phyloP scores from a whole-genome alignment of 495 filamentous ascomycete species.

The Darksidea phi region DNA sequence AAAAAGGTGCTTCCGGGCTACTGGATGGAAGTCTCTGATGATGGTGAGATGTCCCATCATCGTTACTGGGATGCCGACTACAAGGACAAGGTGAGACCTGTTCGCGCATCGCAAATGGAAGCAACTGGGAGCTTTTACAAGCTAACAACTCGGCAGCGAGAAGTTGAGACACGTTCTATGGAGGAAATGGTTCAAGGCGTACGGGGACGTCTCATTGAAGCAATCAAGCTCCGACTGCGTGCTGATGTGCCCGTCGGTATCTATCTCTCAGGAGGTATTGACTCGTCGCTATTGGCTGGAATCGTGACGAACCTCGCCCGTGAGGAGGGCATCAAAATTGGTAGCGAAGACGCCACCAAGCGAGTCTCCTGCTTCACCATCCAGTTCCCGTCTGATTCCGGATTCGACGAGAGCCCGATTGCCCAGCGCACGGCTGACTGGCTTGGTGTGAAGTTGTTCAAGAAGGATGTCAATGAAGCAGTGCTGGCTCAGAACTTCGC shows the following conservation, averaged over 20 bases:
- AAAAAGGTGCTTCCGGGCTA: neutral
- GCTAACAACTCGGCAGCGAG: no score
- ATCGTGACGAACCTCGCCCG: constrained; percentile 34
- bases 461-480: neutral
- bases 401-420: neutral
- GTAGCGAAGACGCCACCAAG: neutral
- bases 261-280: constrained; percentile 54
- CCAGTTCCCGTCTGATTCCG: neutral
- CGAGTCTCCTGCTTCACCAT: neutral
- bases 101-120: no score
- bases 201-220: constrained; percentile 44
- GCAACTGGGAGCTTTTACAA: no score
- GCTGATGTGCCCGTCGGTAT: constrained; percentile 56
- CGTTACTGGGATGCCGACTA: constrained; percentile 52
- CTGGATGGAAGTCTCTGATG: no score
- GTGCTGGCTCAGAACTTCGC: constrained; percentile 45
- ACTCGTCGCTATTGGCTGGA: constrained; percentile 53
- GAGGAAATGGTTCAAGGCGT: neutral
- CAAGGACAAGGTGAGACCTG: constrained; percentile 31
- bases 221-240: constrained; percentile 50
- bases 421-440: neutral
- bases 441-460: neutral
- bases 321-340: neutral
- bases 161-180: neutral
- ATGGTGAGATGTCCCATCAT: constrained; percentile 11